Conservation (phyloP, 345 rosid genomes). For the Triadica sebifera region DNA sequence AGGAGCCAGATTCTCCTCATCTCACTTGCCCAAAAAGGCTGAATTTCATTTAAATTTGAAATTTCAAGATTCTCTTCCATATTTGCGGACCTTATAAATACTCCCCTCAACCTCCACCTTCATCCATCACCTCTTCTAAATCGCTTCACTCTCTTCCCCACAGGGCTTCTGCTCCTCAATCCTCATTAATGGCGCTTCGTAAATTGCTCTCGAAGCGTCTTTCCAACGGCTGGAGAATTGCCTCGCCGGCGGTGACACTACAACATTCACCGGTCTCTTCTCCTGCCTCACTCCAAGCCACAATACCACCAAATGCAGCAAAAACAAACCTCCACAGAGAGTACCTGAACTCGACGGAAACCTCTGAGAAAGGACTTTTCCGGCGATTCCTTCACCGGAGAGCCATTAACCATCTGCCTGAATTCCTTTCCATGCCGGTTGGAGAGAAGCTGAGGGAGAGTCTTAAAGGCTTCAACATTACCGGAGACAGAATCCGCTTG, state of each 20-base stretch:
- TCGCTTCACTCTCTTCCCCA: neutral
- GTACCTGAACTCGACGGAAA: slow-evolving; percentile 40
- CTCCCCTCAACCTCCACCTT: neutral
- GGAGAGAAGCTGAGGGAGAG: slow-evolving; percentile 53
- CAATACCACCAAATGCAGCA: slow-evolving; percentile 21
- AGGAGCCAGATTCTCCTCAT: too few species aligned
- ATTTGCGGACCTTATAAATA: slow-evolving; percentile 40
- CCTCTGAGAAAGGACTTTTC: slow-evolving; percentile 34
- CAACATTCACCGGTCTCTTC: slow-evolving; percentile 17
- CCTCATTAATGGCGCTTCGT: slow-evolving; percentile 50
- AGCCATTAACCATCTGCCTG: slow-evolving; percentile 33
- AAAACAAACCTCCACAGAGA: slow-evolving; percentile 30
- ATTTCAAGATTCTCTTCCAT: slow-evolving; percentile 24
- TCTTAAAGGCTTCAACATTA: slow-evolving; percentile 29
- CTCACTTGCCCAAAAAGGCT: neutral
- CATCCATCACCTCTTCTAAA: neutral
- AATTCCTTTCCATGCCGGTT: slow-evolving; percentile 43
- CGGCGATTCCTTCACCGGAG: slow-evolving; percentile 47
- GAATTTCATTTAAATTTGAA: neutral
- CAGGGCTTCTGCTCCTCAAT: neutral
- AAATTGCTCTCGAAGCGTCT: slow-evolving; percentile 41
- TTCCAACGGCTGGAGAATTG: slow-evolving; percentile 20
- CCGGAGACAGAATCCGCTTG: slow-evolving; percentile 11
- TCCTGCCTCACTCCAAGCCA: neutral
- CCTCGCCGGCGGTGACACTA: slow-evolving; percentile 22